phyloP scores from a whole-genome alignment of 2,329 filamentous ascomycete species.

The Penicillium sp. region DNA sequence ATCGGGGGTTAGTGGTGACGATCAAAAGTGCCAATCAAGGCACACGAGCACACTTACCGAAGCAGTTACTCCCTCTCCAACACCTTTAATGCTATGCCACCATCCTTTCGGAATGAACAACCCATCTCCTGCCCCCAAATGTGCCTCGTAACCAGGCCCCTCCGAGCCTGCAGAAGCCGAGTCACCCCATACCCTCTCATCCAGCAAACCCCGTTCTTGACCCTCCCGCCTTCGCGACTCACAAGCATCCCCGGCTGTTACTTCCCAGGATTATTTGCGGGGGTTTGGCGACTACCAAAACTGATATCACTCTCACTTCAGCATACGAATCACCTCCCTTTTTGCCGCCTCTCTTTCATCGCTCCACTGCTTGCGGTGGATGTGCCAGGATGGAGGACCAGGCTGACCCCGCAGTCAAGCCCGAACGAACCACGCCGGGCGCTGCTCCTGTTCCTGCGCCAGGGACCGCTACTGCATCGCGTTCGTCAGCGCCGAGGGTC shows the following conservation, averaged over 20 bases:
- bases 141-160: conserved; percentile 54
- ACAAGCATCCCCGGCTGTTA: not conserved
- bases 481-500: conserved; percentile 31
- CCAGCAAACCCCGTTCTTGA: conserved; percentile 68
- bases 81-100: conserved; percentile 83
- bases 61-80: conserved; percentile 62
- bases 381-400: conserved; percentile 23
- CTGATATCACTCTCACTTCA: not conserved
- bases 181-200: conserved; percentile 72
- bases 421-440: conserved; percentile 13
- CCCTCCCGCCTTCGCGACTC: conserved; percentile 54
- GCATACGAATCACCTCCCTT: not conserved
- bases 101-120: conserved; percentile 82
- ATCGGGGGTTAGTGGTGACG: conserved; percentile 29
- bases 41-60: conserved; percentile 53
- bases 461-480: conserved; percentile 15
- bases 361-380: conserved; percentile 5
- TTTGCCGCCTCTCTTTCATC: not conserved
- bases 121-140: conserved; percentile 69
- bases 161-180: conserved; percentile 34
- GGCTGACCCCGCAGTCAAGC: conserved; percentile 16
- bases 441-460: conserved; percentile 3
- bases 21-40: conserved; percentile 17
- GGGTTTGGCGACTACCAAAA: not conserved
- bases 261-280: not conserved